These are phyloP conservation scores for Crithidia fasciculata DNA, from an alignment of 208 protist species.

Conservation along the genomic window DNA sequence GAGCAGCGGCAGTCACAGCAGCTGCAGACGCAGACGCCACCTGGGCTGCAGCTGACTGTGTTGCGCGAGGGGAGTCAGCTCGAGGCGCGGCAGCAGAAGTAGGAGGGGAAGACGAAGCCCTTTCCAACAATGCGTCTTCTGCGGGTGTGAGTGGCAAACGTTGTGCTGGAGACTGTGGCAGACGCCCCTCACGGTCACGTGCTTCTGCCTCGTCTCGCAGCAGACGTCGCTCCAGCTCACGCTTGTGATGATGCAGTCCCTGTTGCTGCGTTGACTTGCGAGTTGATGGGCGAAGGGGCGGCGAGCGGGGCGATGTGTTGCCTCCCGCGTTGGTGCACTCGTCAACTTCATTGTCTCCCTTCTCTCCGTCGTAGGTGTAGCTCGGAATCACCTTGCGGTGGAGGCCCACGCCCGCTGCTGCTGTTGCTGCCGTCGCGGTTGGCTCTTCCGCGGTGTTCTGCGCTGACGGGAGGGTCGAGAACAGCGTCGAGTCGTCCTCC, in stretches of 20 bases:
- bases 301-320: neutral
- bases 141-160: neutral
- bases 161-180: neutral
- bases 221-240: conserved; percentile 3
- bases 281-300: neutral
- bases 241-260: neutral
- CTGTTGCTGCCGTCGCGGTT: neutral
- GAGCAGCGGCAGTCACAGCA: neutral
- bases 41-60: neutral
- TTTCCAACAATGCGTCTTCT: too few relatives aligned
- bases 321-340: neutral
- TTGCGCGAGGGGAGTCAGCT: too few relatives aligned
- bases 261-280: neutral
- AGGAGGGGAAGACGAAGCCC: too few relatives aligned
- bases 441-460: neutral
- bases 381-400: neutral
- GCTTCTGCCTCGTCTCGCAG: conserved; percentile 17
- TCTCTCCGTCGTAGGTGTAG: neutral
- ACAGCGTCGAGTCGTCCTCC: conserved; percentile 34
- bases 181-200: neutral
- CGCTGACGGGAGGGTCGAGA: neutral
- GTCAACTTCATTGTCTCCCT: neutral
- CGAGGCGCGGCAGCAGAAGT: too few relatives aligned
- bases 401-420: neutral
- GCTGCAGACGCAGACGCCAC: neutral